Base-by-base conservation (phyloP, 768 basidiomycete genomes). In the Lentinula raphanica region DNA sequence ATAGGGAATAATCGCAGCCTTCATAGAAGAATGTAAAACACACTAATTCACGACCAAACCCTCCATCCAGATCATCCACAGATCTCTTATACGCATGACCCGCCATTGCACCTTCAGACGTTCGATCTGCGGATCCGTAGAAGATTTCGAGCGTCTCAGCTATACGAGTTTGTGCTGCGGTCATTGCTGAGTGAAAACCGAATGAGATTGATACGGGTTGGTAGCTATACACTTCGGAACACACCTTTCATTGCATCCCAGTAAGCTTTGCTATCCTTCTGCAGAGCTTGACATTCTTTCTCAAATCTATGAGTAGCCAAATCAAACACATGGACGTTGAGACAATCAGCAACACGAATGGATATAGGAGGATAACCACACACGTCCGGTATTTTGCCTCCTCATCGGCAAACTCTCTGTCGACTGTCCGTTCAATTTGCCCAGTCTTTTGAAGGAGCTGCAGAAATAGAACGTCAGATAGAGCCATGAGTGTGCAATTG, bases 391-490 rank as follows among this genome's bases (percentile, higher is more conserved):
- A 98, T 69, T 94, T 91, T 49, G 86, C 83, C 70, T 97, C 93
- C 71, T 97, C 95, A 58, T 94, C 88, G 13, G 87, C 79, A 66
- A 97, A 98, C 67, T 98, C 94, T 50, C 91, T 78, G 72, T 98
- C 96, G 25, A 97, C 84, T 0, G 96, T 98, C 28, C 94, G 81
- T 69, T 98, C 96, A 59, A 98, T 93, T 74, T 98, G 95, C 57
- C 96, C 96, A 1, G 95, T 96, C 84, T 98, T 98, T 79, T 98
- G 95, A 70, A 96, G 81, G 65, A 98, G 81, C 91, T 94, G 68
- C 21, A 44, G n/a, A n/a, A n/a, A n/a, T n/a, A n/a, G n/a, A n/a
- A n/a, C n/a, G n/a, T n/a, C n/a, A n/a, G n/a, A n/a, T 60, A 59
- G 42, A 53, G 35, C 44, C 45, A 58, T n/a, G 50, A 55, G 60